Evolutionary conservation across 2,329 filamentous ascomycete genomes (phyloP), one percentile per base, ranked within the genome.

Genomic region (Hortaea sp.): DNA sequence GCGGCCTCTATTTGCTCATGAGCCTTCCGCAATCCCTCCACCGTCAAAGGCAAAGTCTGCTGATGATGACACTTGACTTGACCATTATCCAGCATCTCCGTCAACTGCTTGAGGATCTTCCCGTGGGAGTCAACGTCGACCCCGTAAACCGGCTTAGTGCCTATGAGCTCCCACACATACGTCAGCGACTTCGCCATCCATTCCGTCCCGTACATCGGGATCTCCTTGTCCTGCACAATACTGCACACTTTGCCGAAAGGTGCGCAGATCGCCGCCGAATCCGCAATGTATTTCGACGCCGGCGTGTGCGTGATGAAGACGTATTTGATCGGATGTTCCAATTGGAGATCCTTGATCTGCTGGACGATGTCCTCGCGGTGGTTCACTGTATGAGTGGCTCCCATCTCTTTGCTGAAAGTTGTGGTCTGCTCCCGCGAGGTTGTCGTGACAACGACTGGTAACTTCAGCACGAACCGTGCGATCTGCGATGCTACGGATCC

Each of bases 221-320:
- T 51, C 31, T 69, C 64, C 39, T 63, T 52, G 6, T 64, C 64
- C 53, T 73, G 69, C 10, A 72, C 68, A 45, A 72, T 71, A 9
- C 64, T 68, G 58, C 67, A 70, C 5, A 70, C 63, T 52, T 70
- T 71, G 6, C 66, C 68, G 37, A 71, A 70, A 2, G 69, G 68
- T 11, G 64, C 66, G 35, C 64, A 63, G n/a, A 71, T 58, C 27
- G 64, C 60, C 2, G 62, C 63, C 3, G 64, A 59, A 7, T 64
- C 62, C 4, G 44, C 52, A 39, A 71, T 55, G 51, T 73, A 73
- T 43, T 67, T 62, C 41, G 66, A 65, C 4, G 68, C 68, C 3
- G 63, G 60, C 3, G 63, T 59, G 35, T 65, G 63, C 11, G 67
- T 67, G 53, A 71, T 69, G 57, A 66, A 69, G 5, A 66, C 63